Base-by-base conservation (phyloP, 805 yeast genomes). In the Myxozyma mucilagina region DNA sequence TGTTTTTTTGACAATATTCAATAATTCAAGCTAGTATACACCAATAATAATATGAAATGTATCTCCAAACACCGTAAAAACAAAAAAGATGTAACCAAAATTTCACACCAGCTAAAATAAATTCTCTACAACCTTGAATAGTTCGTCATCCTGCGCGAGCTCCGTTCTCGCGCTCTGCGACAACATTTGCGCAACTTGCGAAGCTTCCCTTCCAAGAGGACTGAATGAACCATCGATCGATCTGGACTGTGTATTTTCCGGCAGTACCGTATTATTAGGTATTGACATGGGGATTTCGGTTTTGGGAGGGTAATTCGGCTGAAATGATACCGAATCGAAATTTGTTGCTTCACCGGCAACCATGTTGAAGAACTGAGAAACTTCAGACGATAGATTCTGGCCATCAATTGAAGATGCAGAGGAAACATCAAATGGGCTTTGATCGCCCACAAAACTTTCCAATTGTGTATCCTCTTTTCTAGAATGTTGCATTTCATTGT, bases 181-280 rank as follows among this genome's bases (percentile, higher is more conserved):
- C 54, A 50, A 39, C 54, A 50, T 50, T 36, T 50, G 54, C 11
- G 54, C 54, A 13, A 50, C 45, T 7, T 16, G n/a, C 36, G 54
- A 11, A 7, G 54, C 45, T 39, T 50, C 45, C 54, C 38, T 50
- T 20, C 54, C 54, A 10, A 50, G 16, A 14, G 54, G 54, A n/a
- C 38, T 24, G 31, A 50, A 50, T n/a, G 32, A 18, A 8, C 18
- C 11, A 5, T n/a, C 45, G 8, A 10, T 39, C 13, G 24, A 41
- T 13, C 45, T 7, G 13, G 20, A 29, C 20, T 38, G 43, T 8
- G 20, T 11, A 18, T 39, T n/a, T 9, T 41, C 10, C 45, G 18
- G 3, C 4, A 24, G 29, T 24, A 41, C 10, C 18, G 10, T 16
- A 41, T 16, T 41, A 20, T 10, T 16, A 41, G 3, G 20, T 41